Evolutionary conservation across 495 filamentous ascomycete genomes (phyloP).

Genomic region (Neurospora tetraspora): DNA sequence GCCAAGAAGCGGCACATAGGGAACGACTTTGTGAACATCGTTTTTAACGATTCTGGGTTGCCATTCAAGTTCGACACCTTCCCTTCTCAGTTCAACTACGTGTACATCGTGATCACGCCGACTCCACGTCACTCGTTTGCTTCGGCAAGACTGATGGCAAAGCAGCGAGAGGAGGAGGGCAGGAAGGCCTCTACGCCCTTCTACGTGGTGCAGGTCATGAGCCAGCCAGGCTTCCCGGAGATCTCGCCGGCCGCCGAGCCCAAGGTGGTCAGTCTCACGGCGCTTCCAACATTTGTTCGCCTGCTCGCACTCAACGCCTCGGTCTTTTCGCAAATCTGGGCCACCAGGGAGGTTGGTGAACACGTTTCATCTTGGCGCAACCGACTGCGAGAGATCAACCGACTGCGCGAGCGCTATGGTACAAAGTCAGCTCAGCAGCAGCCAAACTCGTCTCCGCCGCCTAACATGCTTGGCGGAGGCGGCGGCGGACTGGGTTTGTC

Average conservation of each 20-base stretch:
- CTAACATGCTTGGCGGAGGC: conserved; percentile 19
- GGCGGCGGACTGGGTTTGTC: conserved; percentile 1
- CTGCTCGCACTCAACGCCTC: conserved; percentile 89
- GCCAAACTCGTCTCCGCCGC: conserved; percentile 31
- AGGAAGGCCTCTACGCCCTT: conserved; percentile 40
- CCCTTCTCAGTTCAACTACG: conserved; percentile 85
- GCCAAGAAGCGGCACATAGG: conserved; percentile 93
- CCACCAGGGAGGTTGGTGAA: conserved; percentile 66
- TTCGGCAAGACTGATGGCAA: conserved; percentile 32
- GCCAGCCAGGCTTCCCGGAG: conserved; percentile 74
- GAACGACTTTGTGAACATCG: conserved; percentile 96
- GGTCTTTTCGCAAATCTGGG: conserved; percentile 85
- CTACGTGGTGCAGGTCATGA: conserved; percentile 78
- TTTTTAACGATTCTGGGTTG: conserved; percentile 88
- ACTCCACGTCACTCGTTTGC: conserved; percentile 58
- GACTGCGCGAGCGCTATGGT: conserved; percentile 58
- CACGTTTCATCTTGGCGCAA: conserved; percentile 84
- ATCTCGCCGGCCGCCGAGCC: conserved; percentile 80
- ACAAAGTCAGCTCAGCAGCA: conserved; percentile 16
- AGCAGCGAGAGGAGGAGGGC: conserved; percentile 27
- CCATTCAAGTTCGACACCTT: conserved; percentile 88
- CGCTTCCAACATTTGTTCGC: conserved; percentile 77
- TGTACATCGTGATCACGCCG: conserved; percentile 92
- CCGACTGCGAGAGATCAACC: conserved; percentile 73
- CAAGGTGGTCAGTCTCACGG: conserved; percentile 73